A percentile compares a stretch with the other conserved stretches of the same genome.
These are phyloP conservation scores for Monilinia fructigena DNA, from an alignment of 2,329 filamentous ascomycete species.

Conservation along the genomic window DNA sequence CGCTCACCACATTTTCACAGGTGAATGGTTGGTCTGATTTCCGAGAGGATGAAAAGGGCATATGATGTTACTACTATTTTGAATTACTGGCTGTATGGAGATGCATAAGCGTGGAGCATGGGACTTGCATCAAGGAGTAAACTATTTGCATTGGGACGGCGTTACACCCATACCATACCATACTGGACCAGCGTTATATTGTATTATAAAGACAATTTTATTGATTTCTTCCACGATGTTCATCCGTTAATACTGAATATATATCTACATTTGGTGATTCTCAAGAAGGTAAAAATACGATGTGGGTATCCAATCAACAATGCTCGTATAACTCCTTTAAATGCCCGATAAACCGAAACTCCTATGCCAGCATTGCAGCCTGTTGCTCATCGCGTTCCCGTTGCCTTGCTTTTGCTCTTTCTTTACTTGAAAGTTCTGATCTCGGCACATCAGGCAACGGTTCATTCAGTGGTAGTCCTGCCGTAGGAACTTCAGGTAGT, in stretches of 20 bases:
- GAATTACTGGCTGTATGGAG: not conserved
- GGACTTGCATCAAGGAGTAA: not conserved
- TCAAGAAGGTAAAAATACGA: constrained; percentile 13
- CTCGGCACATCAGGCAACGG: constrained; percentile 38
- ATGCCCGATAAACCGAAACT: constrained; percentile 28
- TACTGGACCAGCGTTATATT: not conserved
- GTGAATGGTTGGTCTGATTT: not conserved
- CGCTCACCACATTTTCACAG: not conserved
- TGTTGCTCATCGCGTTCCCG: constrained; percentile 33
- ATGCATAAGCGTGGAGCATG: constrained; percentile 25
- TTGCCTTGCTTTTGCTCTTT: constrained; percentile 36
- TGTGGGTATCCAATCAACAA: constrained; percentile 31
- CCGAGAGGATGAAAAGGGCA: not conserved
- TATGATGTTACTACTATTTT: constrained; percentile 2
- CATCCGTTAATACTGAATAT: not conserved
- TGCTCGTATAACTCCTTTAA: constrained; percentile 34
- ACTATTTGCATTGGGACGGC: constrained; percentile 19
- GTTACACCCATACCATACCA: not conserved
- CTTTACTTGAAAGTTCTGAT: constrained; percentile 28
- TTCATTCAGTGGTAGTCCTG: constrained; percentile 25
- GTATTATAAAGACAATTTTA: constrained; percentile 1
- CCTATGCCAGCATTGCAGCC: constrained; percentile 38
- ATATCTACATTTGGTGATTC: constrained; percentile 10
- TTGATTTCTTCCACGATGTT: not conserved
- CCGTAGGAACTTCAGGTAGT: constrained; percentile 38